Evolutionary conservation across 208 protist species (phyloP).

Genomic region (Wallacemonas sp.): DNA sequence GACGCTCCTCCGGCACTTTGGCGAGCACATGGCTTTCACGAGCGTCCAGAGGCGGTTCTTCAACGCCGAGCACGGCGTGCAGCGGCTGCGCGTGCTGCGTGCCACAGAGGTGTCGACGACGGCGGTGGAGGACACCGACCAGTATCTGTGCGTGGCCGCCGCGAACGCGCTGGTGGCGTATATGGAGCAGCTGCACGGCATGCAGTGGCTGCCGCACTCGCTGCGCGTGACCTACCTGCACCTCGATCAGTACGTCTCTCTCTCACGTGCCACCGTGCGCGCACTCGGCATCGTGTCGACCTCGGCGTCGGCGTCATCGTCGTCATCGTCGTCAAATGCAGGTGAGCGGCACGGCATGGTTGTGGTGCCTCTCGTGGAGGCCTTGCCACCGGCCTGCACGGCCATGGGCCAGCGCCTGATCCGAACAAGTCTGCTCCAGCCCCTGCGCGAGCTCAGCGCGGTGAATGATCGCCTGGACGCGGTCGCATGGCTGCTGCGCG

Average conservation of each 20-base stretch:
- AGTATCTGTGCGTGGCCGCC: conserved; percentile 80
- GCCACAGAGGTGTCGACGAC: conserved; percentile 38
- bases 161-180: conserved; percentile 77
- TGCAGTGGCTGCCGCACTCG: conserved; percentile 64
- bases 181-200: conserved; percentile 73
- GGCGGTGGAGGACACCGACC: conserved; percentile 60
- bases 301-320: too few relatives aligned
- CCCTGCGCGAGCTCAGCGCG: conserved; percentile 55
- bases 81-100: conserved; percentile 55
- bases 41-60: conserved; percentile 77
- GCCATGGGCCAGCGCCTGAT: conserved; percentile 76
- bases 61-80: conserved; percentile 58
- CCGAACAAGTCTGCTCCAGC: conserved; percentile 72
- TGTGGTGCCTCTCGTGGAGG: conserved; percentile 52
- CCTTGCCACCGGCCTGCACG: conserved; percentile 67
- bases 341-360: too few relatives aligned
- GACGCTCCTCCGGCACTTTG: conserved; percentile 59
- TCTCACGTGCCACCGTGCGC: conserved; percentile 60
- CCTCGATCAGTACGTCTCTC: conserved; percentile 73
- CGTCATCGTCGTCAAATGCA: too few relatives aligned
- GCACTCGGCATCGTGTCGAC: conserved; percentile 59
- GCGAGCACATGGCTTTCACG: conserved; percentile 67
- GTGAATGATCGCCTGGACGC: conserved; percentile 75
- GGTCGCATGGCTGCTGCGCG: conserved; percentile 67
- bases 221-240: conserved; percentile 63